Evolutionary conservation across 106 monocot species (phyloP).

Genomic region (Acanthochlamys bracteata): DNA sequence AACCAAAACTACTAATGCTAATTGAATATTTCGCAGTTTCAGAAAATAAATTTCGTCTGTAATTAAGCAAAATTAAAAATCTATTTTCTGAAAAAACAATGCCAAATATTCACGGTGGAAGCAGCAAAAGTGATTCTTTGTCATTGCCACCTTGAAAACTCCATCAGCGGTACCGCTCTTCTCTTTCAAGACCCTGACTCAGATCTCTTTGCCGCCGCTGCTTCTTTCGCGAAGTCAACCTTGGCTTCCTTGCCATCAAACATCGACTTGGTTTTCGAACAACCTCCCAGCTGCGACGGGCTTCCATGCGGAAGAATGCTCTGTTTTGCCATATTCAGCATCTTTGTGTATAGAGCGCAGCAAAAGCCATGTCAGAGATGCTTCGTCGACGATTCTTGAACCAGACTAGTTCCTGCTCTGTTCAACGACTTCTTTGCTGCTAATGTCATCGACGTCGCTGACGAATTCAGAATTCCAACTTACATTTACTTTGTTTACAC

Average conservation of each 20-base stretch:
- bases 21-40: too few relatives aligned
- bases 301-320: not conserved
- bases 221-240: constrained; percentile 9
- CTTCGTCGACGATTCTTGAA: not conserved
- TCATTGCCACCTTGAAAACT: not conserved
- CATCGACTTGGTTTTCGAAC: constrained; percentile 21
- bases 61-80: too few relatives aligned
- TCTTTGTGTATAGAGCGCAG: constrained; percentile 9
- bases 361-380: constrained; percentile 9
- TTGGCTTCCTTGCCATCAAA: constrained; percentile 10
- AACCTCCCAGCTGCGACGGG: constrained; percentile 6
- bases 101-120: constrained; percentile 21
- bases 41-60: too few relatives aligned
- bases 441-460: constrained; percentile 16
- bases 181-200: constrained; percentile 3
- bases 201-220: not conserved
- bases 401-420: not conserved
- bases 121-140: constrained; percentile 15
- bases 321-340: constrained; percentile 10
- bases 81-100: too few relatives aligned
- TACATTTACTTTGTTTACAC: constrained; percentile 22
- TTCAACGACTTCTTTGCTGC: constrained; percentile 23
- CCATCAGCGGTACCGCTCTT: constrained; percentile 24
- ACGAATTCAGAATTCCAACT: constrained; percentile 19
- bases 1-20: too few relatives aligned